Evolutionary conservation across 306 rosid species (phyloP).

Genomic region (Macrotyloma uniflorum): DNA sequence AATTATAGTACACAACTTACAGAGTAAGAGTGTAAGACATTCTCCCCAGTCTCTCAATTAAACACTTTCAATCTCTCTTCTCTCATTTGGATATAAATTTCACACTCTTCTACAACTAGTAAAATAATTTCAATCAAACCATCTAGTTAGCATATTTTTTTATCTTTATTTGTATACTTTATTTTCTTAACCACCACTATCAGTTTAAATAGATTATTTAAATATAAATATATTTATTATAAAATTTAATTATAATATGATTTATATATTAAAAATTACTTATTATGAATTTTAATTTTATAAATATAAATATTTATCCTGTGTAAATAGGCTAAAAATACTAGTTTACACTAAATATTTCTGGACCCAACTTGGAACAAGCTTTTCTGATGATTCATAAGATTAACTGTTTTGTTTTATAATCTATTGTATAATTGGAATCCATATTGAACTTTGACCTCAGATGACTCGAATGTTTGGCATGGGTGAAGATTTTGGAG

Average conservation of each 20-base stretch:
- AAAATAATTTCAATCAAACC: background rate
- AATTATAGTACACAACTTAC: background rate
- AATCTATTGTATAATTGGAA: conserved; percentile 15
- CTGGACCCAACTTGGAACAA: conserved; percentile 5
- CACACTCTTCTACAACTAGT: background rate
- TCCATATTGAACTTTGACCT: conserved; percentile 10
- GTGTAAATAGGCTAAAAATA: background rate
- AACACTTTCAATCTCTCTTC: background rate
- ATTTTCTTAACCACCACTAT: background rate
- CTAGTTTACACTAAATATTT: background rate
- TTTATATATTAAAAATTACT: background rate
- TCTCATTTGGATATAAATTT: background rate
- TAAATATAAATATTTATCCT: background rate
- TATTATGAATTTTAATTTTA: background rate
- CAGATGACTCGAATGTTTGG: conserved; percentile 97
- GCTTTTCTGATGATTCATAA: conserved; percentile 27
- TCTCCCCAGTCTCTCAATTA: background rate
- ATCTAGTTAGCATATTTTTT: background rate
- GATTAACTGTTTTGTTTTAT: conserved; percentile 6
- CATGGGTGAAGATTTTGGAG: conserved; percentile 91
- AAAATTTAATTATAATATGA: background rate
- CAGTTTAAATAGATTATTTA: background rate
- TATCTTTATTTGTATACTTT: background rate
- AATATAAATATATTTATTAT: background rate
- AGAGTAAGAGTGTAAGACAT: background rate